Conservation (phyloP, 495 filamentous ascomycete genomes). For the Podospora didyma region DNA sequence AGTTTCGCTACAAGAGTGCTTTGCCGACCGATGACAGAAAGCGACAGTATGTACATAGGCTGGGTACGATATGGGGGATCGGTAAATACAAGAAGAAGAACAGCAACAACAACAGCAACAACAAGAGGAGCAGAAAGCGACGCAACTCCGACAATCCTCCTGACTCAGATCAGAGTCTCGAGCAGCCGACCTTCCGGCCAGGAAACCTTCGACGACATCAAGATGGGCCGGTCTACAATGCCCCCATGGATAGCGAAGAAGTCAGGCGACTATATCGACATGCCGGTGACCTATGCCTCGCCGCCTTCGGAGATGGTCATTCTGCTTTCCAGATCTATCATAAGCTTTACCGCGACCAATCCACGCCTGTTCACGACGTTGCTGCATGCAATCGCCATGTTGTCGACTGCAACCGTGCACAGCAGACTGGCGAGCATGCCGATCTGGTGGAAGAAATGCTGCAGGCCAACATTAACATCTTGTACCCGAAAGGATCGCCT, state of each 20-base stretch:
- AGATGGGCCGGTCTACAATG: neutral
- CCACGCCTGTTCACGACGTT: neutral
- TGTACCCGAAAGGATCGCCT: neutral
- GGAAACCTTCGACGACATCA: neutral
- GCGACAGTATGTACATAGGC: constrained; percentile 19
- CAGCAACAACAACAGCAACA: neutral
- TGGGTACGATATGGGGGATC: constrained; percentile 11
- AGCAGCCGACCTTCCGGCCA: neutral
- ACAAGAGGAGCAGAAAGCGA: neutral
- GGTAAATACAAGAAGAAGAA: constrained; percentile 15
- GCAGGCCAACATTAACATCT: neutral
- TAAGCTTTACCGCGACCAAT: neutral
- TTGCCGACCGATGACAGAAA: constrained; percentile 8
- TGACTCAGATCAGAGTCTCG: no score
- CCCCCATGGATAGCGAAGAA: neutral
- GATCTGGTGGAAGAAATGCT: constrained; percentile 3
- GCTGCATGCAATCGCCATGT: neutral
- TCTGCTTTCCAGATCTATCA: constrained; percentile 5
- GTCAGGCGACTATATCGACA: neutral
- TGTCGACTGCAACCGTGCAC: constrained; percentile 4
- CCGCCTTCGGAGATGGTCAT: constrained; percentile 10
- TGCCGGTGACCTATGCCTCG: constrained; percentile 7
- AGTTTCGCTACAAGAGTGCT: neutral
- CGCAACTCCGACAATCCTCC: no score
- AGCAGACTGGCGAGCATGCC: constrained; percentile 6